Evolutionary conservation across 2,329 filamentous ascomycete genomes (phyloP).

Genomic region (Moelleriella libera): DNA sequence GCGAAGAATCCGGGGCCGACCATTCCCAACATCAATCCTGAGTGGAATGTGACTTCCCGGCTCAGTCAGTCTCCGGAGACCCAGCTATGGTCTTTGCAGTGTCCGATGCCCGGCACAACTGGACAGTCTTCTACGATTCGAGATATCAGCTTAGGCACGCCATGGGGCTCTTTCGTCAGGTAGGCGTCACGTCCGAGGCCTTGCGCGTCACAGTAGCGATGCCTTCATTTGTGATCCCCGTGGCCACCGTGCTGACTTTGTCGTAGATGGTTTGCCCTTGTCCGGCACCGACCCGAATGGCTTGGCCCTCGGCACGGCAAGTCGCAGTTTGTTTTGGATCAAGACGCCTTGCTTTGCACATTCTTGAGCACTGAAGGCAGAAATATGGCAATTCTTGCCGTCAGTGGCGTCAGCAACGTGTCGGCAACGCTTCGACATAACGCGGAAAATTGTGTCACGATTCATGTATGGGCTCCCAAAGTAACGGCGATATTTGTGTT

Average conservation of each 20-base stretch:
- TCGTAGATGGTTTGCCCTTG: constrained; percentile 65
- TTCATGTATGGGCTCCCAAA: constrained; percentile 39
- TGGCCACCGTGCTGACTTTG: background rate
- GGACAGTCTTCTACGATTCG: constrained; percentile 43
- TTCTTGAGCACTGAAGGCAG: constrained; percentile 61
- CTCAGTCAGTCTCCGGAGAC: constrained; percentile 55
- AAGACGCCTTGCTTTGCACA: constrained; percentile 64
- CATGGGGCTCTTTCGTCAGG: constrained; percentile 41
- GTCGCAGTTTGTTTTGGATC: constrained; percentile 50
- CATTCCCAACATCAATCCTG: constrained; percentile 41
- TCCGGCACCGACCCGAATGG: constrained; percentile 73
- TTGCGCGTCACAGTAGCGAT: background rate
- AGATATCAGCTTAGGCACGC: constrained; percentile 45
- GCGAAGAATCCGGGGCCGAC: constrained; percentile 31
- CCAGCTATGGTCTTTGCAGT: constrained; percentile 54
- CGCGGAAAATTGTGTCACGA: constrained; percentile 47
- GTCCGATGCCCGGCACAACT: constrained; percentile 39
- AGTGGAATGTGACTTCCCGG: constrained; percentile 37
- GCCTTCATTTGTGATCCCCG: no score
- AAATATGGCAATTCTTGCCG: constrained; percentile 62
- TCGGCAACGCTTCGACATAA: constrained; percentile 55
- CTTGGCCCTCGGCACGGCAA: constrained; percentile 76
- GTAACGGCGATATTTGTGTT: background rate
- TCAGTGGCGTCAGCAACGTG: constrained; percentile 61
- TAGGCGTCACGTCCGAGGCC: constrained; percentile 13